Percentiles rank a stretch among this genome's conserved stretches.
phyloP scores from a whole-genome alignment of 179 eudicot genomes.

The Amaranthus tricolor region DNA sequence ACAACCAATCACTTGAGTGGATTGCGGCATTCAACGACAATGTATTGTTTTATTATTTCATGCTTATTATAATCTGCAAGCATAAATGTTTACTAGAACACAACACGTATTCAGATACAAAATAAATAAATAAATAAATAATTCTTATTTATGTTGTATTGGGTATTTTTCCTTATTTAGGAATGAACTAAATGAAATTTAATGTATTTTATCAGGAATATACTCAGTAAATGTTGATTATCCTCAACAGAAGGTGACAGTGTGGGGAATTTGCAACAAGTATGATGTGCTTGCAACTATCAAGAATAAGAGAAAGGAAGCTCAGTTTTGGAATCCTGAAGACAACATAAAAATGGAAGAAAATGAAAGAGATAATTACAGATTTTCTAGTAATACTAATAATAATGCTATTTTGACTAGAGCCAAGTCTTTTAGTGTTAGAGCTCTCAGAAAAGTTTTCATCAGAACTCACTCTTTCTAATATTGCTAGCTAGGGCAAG shows the following conservation, averaged over 20 bases:
- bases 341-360: constrained; percentile 36
- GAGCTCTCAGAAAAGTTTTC: constrained; percentile 64
- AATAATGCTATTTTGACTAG: constrained; percentile 33
- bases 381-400: background rate
- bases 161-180: background rate
- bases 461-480: constrained; percentile 33
- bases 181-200: background rate
- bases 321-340: constrained; percentile 69
- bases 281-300: constrained; percentile 58
- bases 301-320: constrained; percentile 73
- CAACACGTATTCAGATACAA: too few species aligned
- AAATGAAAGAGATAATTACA: constrained; percentile 6
- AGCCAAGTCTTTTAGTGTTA: constrained; percentile 52
- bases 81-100: too few species aligned
- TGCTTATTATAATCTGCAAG: too few species aligned
- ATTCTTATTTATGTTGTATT: too few species aligned
- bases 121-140: too few species aligned
- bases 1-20: too few species aligned
- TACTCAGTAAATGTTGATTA: constrained; percentile 76
- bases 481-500: background rate
- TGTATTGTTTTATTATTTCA: too few species aligned
- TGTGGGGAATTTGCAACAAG: constrained; percentile 97
- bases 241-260: constrained; percentile 77
- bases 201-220: constrained; percentile 51
- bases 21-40: too few species aligned